phyloP scores from a whole-genome alignment of 352 stramenopile species.

The Pilasporangium apinafurcum region DNA sequence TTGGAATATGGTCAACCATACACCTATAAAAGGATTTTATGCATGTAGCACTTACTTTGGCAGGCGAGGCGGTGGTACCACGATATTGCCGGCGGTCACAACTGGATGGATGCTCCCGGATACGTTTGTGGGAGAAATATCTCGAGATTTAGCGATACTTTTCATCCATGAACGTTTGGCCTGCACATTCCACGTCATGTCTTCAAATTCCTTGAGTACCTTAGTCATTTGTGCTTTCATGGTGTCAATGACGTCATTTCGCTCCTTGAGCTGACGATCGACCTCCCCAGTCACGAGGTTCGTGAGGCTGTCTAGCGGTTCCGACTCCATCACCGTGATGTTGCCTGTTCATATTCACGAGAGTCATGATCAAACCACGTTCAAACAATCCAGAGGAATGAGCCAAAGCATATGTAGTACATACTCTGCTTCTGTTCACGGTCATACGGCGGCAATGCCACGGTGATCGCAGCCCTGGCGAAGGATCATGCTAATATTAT shows the following conservation, averaged over 20 bases:
- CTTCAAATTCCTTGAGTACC: conserved; percentile 64
- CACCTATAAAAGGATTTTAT: no score
- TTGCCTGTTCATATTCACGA: no score
- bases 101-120: conserved; percentile 22
- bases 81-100: conserved; percentile 20
- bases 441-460: no score
- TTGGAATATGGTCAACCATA: no score
- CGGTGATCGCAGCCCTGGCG: no score
- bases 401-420: no score
- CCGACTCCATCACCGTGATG: no score
- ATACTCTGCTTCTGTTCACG: no score
- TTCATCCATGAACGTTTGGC: conserved; percentile 70
- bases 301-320: no score
- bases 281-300: conserved; percentile 56
- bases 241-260: conserved; percentile 37
- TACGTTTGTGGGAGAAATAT: conserved; percentile 15
- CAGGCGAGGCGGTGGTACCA: conserved; percentile 16
- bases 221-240: conserved; percentile 69
- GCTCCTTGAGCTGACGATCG: conserved; percentile 45
- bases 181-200: conserved; percentile 40
- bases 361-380: no score
- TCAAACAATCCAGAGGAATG: no score
- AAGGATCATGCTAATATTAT: no score
- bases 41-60: conserved; percentile 44
- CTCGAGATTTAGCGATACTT: conserved; percentile 32